Evolutionary conservation across 257 asterid genomes (phyloP).

Genomic region (Salvia splendens): DNA sequence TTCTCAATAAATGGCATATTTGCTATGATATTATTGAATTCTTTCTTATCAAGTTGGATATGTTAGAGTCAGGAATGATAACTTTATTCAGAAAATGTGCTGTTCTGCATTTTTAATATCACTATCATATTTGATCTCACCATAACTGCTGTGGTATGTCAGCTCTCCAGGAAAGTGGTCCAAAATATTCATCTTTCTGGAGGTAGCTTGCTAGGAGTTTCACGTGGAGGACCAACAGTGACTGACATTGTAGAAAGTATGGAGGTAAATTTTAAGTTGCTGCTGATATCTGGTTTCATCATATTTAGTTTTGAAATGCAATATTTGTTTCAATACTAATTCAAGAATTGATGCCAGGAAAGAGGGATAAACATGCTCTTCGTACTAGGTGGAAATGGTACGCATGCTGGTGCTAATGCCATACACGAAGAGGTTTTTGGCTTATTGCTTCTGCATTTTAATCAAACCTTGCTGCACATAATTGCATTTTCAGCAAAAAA

Average conservation of each 20-base stretch:
- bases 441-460: slow-evolving; percentile 18
- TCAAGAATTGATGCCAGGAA: slow-evolving; percentile 56
- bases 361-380: slow-evolving; percentile 97
- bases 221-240: slow-evolving; percentile 93
- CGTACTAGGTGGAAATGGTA: slow-evolving; percentile 97
- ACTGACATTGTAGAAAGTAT: slow-evolving; percentile 81
- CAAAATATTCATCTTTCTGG: slow-evolving; percentile 98
- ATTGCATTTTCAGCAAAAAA: slow-evolving; percentile 11
- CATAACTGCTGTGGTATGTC: slow-evolving; percentile 9
- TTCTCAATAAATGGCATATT: slow-evolving; percentile 8
- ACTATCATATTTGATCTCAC: slow-evolving; percentile 10
- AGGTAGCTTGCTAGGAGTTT: slow-evolving; percentile 97
- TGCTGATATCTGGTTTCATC: slow-evolving; percentile 15
- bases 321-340: slow-evolving; percentile 24
- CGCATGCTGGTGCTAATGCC: slow-evolving; percentile 99
- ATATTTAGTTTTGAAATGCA: not conserved
- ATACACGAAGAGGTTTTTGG: slow-evolving; percentile 86
- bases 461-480: slow-evolving; percentile 6
- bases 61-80: not conserved
- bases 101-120: slow-evolving; percentile 22
- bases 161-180: slow-evolving; percentile 93
- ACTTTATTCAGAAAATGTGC: slow-evolving; percentile 7
- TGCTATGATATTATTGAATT: slow-evolving; percentile 2
- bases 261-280: slow-evolving; percentile 54
- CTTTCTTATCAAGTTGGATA: slow-evolving; percentile 17